Conservation (phyloP, 495 filamentous ascomycete species). For the Neurospora sp. region DNA sequence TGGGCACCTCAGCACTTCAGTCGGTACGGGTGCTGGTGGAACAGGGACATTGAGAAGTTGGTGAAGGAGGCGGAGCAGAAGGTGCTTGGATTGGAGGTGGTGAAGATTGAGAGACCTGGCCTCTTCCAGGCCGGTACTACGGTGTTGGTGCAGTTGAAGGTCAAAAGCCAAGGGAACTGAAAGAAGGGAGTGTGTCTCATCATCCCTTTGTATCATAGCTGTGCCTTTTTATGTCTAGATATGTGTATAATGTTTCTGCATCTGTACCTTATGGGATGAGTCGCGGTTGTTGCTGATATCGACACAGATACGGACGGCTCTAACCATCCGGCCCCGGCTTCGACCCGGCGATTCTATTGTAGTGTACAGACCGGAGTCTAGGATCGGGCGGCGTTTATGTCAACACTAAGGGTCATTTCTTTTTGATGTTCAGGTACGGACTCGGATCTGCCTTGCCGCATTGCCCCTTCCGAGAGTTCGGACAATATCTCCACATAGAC, state of each 20-base stretch:
- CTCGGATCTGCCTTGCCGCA: neutral
- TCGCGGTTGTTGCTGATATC: neutral
- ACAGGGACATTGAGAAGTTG: conserved; percentile 76
- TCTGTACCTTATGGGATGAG: neutral
- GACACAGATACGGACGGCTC: neutral
- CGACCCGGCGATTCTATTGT: neutral
- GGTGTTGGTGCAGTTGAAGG: conserved; percentile 32
- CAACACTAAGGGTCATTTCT: too few relatives aligned
- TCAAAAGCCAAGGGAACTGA: conserved; percentile 9
- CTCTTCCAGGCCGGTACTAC: conserved; percentile 63
- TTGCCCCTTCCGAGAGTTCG: neutral
- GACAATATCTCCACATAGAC: neutral
- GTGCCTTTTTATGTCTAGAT: neutral
- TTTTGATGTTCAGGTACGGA: neutral
- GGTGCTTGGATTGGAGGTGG: conserved; percentile 73
- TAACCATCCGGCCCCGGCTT: neutral
- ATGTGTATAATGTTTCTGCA: neutral
- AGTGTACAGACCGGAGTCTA: neutral
- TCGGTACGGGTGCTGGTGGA: conserved; percentile 93
- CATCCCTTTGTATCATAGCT: neutral
- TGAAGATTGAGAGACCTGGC: conserved; percentile 52
- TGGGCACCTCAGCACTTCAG: conserved; percentile 68
- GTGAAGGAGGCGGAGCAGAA: conserved; percentile 39
- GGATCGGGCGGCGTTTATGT: neutral
- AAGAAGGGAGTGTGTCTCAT: neutral